phyloP scores from a whole-genome alignment of 1,284 basidiomycete genomes.

The Porphyrellus sp. region DNA sequence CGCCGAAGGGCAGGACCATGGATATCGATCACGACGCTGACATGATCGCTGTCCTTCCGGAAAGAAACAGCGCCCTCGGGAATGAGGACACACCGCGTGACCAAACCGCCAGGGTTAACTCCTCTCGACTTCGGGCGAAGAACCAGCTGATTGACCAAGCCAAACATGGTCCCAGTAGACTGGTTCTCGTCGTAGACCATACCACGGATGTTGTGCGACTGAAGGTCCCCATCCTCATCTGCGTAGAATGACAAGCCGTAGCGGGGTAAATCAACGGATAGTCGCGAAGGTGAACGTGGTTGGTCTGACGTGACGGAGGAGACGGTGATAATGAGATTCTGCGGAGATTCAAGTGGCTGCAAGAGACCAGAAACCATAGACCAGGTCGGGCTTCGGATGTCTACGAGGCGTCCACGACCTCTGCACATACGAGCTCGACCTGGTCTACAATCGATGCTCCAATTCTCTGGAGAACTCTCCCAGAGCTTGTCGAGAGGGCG shows the following conservation, averaged over 20 bases:
- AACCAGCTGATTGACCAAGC: conserved; percentile 40
- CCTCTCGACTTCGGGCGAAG: conserved; percentile 29
- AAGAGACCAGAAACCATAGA: conserved; percentile 27
- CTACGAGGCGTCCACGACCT: conserved; percentile 19
- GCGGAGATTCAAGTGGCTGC: conserved; percentile 31
- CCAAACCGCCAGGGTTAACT: not conserved
- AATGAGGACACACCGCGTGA: conserved; percentile 34
- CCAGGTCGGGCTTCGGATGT: conserved; percentile 33
- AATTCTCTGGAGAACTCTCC: not conserved
- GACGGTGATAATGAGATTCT: conserved; percentile 31
- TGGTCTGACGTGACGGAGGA: conserved; percentile 2
- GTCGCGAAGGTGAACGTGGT: conserved; percentile 1
- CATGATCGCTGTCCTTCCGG: conserved; percentile 26
- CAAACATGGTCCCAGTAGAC: conserved; percentile 28
- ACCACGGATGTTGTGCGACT: conserved; percentile 24
- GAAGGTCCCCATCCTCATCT: conserved; percentile 27
- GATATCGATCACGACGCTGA: conserved; percentile 23
- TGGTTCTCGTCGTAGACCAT: conserved; percentile 31
- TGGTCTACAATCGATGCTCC: not conserved
- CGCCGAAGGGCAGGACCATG: not conserved
- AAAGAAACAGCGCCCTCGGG: conserved; percentile 38
- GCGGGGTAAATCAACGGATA: conserved; percentile 41
- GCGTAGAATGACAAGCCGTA: conserved; percentile 39
- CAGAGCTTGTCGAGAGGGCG: not conserved
- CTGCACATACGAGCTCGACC: not conserved